A percentile compares a stretch with the other conserved stretches of the same genome.
Conservation (phyloP, 148 eudicot species). For the Camellia lanceoleosa region DNA sequence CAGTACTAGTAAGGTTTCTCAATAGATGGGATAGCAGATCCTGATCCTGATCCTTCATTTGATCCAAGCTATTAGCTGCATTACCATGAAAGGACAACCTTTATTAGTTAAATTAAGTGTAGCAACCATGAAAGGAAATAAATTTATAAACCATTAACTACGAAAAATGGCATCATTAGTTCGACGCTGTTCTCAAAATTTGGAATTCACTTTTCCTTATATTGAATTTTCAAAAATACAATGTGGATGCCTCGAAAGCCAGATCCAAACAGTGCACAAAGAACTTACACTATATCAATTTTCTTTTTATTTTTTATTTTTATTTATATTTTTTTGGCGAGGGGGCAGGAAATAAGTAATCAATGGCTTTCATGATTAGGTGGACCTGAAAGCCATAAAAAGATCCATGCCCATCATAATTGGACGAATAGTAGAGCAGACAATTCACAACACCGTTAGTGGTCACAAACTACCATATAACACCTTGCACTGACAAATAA, state of each 20-base stretch:
- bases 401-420: neutral
- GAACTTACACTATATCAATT: neutral
- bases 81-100: neutral
- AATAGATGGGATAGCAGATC: conserved; percentile 75
- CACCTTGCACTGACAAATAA: neutral
- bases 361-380: neutral
- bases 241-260: too few species aligned
- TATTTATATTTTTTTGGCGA: too few species aligned
- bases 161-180: too few species aligned
- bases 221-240: too few species aligned
- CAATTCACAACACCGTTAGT: too few species aligned
- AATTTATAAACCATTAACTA: too few species aligned
- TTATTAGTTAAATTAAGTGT: neutral
- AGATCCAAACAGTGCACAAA: neutral
- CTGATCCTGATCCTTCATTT: conserved; percentile 37
- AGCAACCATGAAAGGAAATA: neutral
- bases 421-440: neutral
- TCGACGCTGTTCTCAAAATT: too few species aligned
- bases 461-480: too few species aligned
- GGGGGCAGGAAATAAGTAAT: neutral
- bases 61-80: conserved; percentile 70
- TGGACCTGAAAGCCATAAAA: neutral
- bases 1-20: conserved; percentile 57
- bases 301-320: too few species aligned
- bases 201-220: too few species aligned